Evolutionary conservation across 768 basidiomycete species (phyloP), one percentile per base, ranked within the genome.

Genomic region (Phaffia tasmanica): DNA sequence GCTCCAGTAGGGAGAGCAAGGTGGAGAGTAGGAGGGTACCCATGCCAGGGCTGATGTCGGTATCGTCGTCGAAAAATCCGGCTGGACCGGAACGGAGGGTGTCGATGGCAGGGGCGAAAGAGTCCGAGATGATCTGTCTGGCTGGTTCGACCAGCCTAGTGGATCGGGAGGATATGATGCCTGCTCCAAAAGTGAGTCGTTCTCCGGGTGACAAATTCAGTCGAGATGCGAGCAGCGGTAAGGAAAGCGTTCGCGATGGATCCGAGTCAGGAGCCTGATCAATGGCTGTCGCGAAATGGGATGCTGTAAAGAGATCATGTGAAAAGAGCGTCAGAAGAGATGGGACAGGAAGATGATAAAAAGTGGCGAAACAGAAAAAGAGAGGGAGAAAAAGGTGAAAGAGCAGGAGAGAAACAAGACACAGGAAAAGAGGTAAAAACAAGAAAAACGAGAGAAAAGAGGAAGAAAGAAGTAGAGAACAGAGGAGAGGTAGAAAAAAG

Each of bases 371-470:
- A 65, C 57, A 23, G 23, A 42, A 14, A 4, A 7, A 19, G 18
- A 15, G 64, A 63, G 1, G 65, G 65, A 15, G 65, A 58, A 62
- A 72, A 42, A 42, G 35, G 35, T 42, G 35, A 42, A 63, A 19
- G 73, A 74, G 1, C 73, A 70, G 54, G 72, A 73, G 19, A 75
- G 70, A 2, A 73, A 71, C 65, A 71, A 72, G 62, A 72, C 73
- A 16, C 72, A 60, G 46, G 75, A 70, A 19, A 71, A 66, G 70
- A 74, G 75, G 29, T 74, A 69, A 48, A 73, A 62, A n/a, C 72
- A 59, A 19, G 72, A 70, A 19, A 73, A 70, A 18, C 74, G 66
- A 42, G 70, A 69, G 66, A 76, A 71, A n/a, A 75, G 49, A 42
- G 72, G 64, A 21, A 74, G 68, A 14, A 70, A 71, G 51, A 73